Evolutionary conservation across 2,329 filamentous ascomycete genomes (phyloP).

Genomic region (Stenocarpella maydis): DNA sequence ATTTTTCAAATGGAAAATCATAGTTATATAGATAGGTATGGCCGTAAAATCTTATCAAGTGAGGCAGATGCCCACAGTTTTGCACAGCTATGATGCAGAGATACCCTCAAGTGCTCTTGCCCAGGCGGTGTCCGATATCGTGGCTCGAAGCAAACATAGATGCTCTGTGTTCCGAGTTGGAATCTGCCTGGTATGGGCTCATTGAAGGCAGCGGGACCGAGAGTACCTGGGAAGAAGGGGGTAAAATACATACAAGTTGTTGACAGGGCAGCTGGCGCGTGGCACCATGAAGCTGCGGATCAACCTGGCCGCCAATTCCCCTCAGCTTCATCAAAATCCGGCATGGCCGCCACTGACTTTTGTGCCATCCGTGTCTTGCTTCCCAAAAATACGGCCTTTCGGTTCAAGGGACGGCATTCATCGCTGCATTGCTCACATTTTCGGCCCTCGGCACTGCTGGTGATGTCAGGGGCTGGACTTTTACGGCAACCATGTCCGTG

Average conservation of each 20-base stretch:
- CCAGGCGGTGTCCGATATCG: too few relatives aligned
- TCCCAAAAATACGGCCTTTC: not conserved
- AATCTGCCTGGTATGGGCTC: not conserved
- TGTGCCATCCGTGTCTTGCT: too few relatives aligned
- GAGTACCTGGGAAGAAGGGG: too few relatives aligned
- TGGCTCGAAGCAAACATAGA: not conserved
- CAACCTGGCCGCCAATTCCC: not conserved
- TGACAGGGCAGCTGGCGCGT: not conserved
- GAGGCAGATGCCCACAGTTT: too few relatives aligned
- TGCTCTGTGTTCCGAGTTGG: not conserved
- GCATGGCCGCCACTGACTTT: not conserved
- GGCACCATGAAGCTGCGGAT: not conserved
- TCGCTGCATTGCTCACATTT: not conserved
- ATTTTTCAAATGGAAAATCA: too few relatives aligned
- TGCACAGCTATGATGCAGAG: too few relatives aligned
- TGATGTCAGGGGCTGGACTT: not conserved
- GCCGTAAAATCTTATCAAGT: too few relatives aligned
- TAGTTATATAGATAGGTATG: too few relatives aligned
- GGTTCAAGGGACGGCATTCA: not conserved
- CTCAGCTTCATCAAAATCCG: not conserved
- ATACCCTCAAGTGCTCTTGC: not conserved
- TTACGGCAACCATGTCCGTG: not conserved
- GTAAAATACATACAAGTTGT: too few relatives aligned
- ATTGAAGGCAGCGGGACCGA: too few relatives aligned
- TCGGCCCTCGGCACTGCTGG: not conserved